A percentile compares a stretch with the other conserved stretches of the same genome.
phyloP scores from a whole-genome alignment of 75 land plant genomes.

The Cryptomeria japonica region DNA sequence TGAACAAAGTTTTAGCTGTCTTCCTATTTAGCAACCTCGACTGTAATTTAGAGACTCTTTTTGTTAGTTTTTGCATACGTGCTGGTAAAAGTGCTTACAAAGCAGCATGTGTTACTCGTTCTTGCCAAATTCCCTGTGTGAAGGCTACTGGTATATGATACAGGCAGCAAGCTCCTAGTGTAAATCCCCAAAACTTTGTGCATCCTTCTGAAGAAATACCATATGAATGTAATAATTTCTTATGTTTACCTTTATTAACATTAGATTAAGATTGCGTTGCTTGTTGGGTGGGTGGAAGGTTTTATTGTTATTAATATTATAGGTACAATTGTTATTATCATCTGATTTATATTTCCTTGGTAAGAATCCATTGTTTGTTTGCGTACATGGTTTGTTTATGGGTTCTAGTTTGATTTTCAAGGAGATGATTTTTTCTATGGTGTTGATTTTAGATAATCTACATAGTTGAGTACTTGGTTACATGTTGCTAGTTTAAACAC shows the following conservation, averaged over 20 bases:
- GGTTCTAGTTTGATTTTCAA: not conserved
- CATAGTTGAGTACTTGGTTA: not conserved
- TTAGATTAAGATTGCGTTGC: not conserved
- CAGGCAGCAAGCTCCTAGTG: not conserved
- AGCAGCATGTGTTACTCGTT: not conserved
- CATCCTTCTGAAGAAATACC: not conserved
- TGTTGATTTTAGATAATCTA: not conserved
- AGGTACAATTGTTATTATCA: not conserved
- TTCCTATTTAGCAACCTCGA: not conserved
- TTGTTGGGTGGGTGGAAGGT: not conserved
- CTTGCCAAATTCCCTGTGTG: not conserved
- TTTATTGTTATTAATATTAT: not conserved
- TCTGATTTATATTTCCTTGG: not conserved
- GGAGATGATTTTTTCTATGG: not conserved
- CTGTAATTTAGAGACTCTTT: not conserved
- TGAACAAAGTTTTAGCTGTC: not conserved
- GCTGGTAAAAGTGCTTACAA: not conserved
- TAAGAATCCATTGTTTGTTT: not conserved
- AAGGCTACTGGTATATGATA: not conserved
- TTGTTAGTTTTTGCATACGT: not conserved
- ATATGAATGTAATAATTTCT: not conserved
- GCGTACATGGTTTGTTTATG: not conserved
- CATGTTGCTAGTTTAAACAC: not conserved
- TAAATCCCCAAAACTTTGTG: not conserved
- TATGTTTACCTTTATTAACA: not conserved